These are phyloP conservation scores for Sideroxylon spinosum DNA, from an alignment of 179 eudicot species.

Conservation along the genomic window DNA sequence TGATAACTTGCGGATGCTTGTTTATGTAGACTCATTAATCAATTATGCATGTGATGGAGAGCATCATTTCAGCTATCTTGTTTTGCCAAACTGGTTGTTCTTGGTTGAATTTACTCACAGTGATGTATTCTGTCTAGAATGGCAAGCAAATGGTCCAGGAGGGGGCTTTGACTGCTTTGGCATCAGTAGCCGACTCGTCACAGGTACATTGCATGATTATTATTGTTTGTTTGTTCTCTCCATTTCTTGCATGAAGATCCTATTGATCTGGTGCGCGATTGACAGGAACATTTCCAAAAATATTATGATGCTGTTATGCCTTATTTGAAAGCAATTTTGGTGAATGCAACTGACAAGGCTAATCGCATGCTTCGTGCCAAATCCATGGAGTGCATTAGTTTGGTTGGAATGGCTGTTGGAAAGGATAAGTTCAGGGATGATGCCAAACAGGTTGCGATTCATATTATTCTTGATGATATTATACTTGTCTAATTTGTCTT, in stretches of 20 bases:
- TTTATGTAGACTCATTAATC: neutral
- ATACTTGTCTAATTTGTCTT: neutral
- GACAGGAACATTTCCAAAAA: conserved; percentile 78
- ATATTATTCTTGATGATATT: neutral
- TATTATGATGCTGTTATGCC: conserved; percentile 93
- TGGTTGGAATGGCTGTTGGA: conserved; percentile 96
- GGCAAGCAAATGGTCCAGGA: conserved; percentile 97
- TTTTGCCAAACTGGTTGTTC: neutral
- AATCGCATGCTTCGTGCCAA: conserved; percentile 95
- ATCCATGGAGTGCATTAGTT: conserved; percentile 91
- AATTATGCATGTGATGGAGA: neutral
- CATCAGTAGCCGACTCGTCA: conserved; percentile 93
- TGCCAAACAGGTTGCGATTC: conserved; percentile 64
- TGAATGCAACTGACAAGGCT: conserved; percentile 86
- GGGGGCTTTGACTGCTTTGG: conserved; percentile 89
- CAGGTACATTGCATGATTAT: conserved; percentile 43
- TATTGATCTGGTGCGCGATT: neutral
- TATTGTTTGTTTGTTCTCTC: neutral
- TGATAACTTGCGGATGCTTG: neutral
- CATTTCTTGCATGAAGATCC: neutral
- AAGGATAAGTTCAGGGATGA: conserved; percentile 91
- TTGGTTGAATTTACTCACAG: neutral
- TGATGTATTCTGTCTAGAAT: conserved; percentile 40
- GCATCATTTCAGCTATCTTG: neutral
- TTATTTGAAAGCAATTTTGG: conserved; percentile 70